Evolutionary conservation across 1,284 basidiomycete genomes (phyloP), one percentile per base, ranked within the genome.

Genomic region (Ganoderma lucidum): DNA sequence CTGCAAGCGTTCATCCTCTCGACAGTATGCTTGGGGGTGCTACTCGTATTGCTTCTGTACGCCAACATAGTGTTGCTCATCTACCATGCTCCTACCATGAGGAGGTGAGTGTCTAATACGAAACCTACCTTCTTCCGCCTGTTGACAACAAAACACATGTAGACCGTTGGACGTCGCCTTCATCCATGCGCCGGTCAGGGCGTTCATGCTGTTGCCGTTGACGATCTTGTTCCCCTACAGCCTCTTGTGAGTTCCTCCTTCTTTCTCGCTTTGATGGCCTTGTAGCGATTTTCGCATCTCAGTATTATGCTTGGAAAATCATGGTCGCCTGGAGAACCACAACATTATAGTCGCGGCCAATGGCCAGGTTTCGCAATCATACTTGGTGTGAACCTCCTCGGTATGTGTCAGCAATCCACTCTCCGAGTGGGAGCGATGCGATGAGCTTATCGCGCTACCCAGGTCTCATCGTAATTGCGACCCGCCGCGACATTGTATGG

Each of bases 171-270:
- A 95, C 76, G 83, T 86, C 58, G 86, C 86, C 2, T 86, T 93
- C 65, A 91, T 94, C 56, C 93, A 94, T 69, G 90, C 91, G 0
- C 93, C 93, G 0, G 78, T 93, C 37, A 84, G 92, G 3, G 89
- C 92, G 67, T 93, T 93, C 78, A 81, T 93, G 70, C 82, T 92
- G 35, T 82, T 93, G 2, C 83, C 86, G 0, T 70, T 87, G 6
- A 81, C 80, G 0, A 76, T 88, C 30, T 75, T 86, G 66, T 84
- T 88, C 72, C 82, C 84, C 1, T 83, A 86, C 62, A 84, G 83
- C 8, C 82, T 89, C 14, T 88, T 89, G 86, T 89, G 70, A 66
- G 84, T 79, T 32, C 60, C 45, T 19, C 12, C 39, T 60, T 23
- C 48, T 9, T 41, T 37, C 14, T 32, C 55, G 8, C 8, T 35